Evolutionary conservation across 2,329 filamentous ascomycete species (phyloP).

Genomic region (Dactylellina haptotyla): DNA sequence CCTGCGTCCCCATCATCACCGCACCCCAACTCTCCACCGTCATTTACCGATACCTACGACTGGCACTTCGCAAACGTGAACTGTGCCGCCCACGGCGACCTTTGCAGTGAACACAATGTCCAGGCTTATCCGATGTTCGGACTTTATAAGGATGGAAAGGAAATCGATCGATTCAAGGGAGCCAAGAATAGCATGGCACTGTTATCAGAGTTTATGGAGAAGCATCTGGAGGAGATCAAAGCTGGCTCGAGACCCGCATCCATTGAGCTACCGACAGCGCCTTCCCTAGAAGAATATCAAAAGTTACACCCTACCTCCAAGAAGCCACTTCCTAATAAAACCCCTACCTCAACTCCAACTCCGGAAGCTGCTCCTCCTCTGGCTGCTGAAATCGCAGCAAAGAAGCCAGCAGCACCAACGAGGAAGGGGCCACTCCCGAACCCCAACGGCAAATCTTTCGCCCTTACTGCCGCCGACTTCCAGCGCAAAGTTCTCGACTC

Average conservation of each 20-base stretch:
- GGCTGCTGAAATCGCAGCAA: slow-evolving; percentile 62
- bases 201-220: slow-evolving; percentile 78
- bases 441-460: slow-evolving; percentile 76
- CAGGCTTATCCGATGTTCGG: slow-evolving; percentile 78
- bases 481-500: slow-evolving; percentile 85
- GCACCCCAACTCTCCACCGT: slow-evolving; percentile 67
- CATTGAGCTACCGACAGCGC: slow-evolving; percentile 75
- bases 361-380: slow-evolving; percentile 61
- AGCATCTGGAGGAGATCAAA: slow-evolving; percentile 77
- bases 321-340: slow-evolving; percentile 55
- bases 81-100: slow-evolving; percentile 82
- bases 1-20: slow-evolving; percentile 68
- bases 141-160: slow-evolving; percentile 81
- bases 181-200: slow-evolving; percentile 71
- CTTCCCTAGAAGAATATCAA: slow-evolving; percentile 63
- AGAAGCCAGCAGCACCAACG: slow-evolving; percentile 53
- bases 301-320: slow-evolving; percentile 61
- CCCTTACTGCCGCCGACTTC: slow-evolving; percentile 85
- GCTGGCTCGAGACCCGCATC: slow-evolving; percentile 80
- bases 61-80: slow-evolving; percentile 88
- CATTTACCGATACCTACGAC: slow-evolving; percentile 84
- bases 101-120: slow-evolving; percentile 76
- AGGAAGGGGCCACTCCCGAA: slow-evolving; percentile 68
- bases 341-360: neutral
- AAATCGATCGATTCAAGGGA: slow-evolving; percentile 72